phyloP scores from a whole-genome alignment of 768 basidiomycete species.

The Rhizopogon vinicolor region DNA sequence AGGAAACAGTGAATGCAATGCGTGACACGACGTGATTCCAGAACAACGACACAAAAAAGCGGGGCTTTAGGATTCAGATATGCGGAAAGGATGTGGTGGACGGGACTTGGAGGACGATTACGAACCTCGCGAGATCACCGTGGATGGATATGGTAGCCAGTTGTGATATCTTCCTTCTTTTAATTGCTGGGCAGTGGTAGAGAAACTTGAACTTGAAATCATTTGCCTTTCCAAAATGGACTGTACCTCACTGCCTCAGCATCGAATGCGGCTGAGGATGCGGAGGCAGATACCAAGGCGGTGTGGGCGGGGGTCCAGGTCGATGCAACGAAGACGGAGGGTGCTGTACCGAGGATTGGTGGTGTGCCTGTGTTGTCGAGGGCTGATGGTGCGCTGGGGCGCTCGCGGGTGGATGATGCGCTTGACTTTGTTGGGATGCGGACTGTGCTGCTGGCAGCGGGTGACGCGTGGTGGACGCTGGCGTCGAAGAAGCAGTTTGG shows the following conservation, averaged over 20 bases:
- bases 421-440: constrained; percentile 1
- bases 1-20: not conserved
- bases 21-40: not conserved
- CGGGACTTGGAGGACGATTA: not conserved
- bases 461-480: not conserved
- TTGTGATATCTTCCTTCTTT: not conserved
- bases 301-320: constrained; percentile 13
- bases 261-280: not conserved
- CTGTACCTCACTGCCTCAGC: not conserved
- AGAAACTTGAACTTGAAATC: too few species aligned
- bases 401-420: not conserved
- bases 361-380: constrained; percentile 16
- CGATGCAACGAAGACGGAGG: not conserved
- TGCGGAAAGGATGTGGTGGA: not conserved
- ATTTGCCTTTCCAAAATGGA: not conserved
- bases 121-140: not conserved
- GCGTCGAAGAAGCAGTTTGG: not conserved
- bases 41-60: not conserved
- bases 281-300: constrained; percentile 10
- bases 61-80: not conserved
- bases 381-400: not conserved
- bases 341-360: not conserved
- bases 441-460: not conserved
- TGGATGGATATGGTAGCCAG: not conserved
- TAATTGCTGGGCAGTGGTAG: not conserved